Base-by-base conservation (phyloP, 495 filamentous ascomycete species). In the Aspergillus kassunensis region DNA sequence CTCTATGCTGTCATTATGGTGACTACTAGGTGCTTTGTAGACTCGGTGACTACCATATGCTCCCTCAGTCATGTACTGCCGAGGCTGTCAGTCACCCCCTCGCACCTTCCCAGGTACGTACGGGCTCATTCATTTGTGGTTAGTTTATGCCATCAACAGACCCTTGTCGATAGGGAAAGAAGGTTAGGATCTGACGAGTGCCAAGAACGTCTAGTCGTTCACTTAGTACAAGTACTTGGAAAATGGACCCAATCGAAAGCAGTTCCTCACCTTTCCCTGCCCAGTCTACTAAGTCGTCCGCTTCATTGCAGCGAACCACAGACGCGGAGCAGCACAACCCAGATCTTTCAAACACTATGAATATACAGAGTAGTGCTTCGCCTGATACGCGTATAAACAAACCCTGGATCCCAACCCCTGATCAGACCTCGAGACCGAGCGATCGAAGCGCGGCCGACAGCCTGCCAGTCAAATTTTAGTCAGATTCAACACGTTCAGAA, bases 11-110 rank as follows among this genome's bases (percentile, higher is more conserved):
- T 31, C 43, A 45, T 20, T 19, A 30, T 45, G 43, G 25, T 45
- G 43, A 20, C 43, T 45, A 45, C 43, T 31, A 45, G 43, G 43
- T 33, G 19, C 43, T 45, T 45, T 30, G 31, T 45, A 45, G 43
- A 45, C 43, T 45, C 15, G 25, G 43, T 45, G 25, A 20, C 43
- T 45, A 31, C 43, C 25, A 45, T 45, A 29, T 45, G 25, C 43
- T 45, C 25, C 25, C 43, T 45, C n/a, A 45, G 25, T 45, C 25
- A 45, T 45, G 7, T 45, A 45, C 43, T 45, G 25, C 30, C 43
- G 25, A 45, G 43, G 25, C 43, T 33, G 24, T 45, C 43, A 45
- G 43, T 31, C 25, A 45, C 43, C 31, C 43, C 25, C 2, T 45
- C 25, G 9, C 43, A 45, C 25, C 25, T 45, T 45, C 43, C 43